A percentile compares a stretch with the other conserved stretches of the same genome.
Evolutionary conservation across 1,139 yeast species (phyloP).

Genomic region (Protomyces inouyei): DNA sequence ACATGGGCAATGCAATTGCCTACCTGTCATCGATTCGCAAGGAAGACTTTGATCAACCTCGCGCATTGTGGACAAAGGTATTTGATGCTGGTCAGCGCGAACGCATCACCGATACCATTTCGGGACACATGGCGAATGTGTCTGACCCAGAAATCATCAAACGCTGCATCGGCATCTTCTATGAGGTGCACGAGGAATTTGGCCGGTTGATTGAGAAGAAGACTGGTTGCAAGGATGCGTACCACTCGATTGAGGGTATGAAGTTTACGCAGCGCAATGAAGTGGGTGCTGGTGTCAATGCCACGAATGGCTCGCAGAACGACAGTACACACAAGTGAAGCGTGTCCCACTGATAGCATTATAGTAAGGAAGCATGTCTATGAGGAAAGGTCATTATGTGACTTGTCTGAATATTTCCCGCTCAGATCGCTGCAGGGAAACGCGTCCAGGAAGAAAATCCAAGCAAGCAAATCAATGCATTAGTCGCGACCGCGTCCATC

Average conservation of each 20-base stretch:
- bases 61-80: conserved; percentile 59
- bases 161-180: conserved; percentile 70
- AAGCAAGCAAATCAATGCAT: too few relatives aligned
- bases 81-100: conserved; percentile 76
- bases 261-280: conserved; percentile 16
- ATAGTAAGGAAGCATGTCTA: too few relatives aligned
- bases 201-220: conserved; percentile 61
- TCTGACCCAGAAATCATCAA: conserved; percentile 66
- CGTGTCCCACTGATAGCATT: too few relatives aligned
- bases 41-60: conserved; percentile 65
- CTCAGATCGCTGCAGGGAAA: too few relatives aligned
- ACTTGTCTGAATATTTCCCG: too few relatives aligned
- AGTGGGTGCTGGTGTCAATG: conserved; percentile 3
- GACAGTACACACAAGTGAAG: conserved; percentile 16
- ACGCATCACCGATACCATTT: conserved; percentile 76
- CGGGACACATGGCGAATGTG: conserved; percentile 68
- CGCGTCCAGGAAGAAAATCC: too few relatives aligned
- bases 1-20: conserved; percentile 83
- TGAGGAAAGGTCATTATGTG: too few relatives aligned
- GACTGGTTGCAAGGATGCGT: conserved; percentile 36
- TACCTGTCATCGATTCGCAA: conserved; percentile 52
- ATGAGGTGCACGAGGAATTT: conserved; percentile 64
- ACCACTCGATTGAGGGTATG: conserved; percentile 16
- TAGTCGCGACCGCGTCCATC: too few relatives aligned
- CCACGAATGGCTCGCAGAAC: conserved; percentile 22